Evolutionary conservation across 805 yeast species (phyloP).

Genomic region (Peterozyma toletana): DNA sequence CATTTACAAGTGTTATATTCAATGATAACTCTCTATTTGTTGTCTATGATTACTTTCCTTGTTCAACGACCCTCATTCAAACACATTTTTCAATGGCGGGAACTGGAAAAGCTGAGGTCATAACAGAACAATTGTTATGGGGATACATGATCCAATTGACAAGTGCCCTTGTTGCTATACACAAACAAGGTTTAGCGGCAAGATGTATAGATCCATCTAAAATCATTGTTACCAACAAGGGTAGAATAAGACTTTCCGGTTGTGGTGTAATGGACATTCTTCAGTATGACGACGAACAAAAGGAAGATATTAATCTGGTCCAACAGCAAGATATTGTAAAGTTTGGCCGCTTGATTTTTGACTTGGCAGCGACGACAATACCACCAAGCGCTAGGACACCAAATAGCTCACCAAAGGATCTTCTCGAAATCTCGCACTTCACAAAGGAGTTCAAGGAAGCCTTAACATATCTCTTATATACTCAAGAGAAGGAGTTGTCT

Average conservation of each 20-base stretch:
- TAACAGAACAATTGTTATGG: constrained; percentile 71
- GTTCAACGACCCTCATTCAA: constrained; percentile 63
- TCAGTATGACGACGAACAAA: constrained; percentile 16
- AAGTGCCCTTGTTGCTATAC: constrained; percentile 61
- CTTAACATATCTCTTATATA: constrained; percentile 24
- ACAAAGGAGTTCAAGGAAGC: constrained; percentile 39
- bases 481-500: constrained; percentile 15
- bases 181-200: constrained; percentile 55
- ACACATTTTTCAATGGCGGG: constrained; percentile 43
- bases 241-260: constrained; percentile 64
- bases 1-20: constrained; percentile 82
- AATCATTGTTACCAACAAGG: constrained; percentile 64
- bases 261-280: constrained; percentile 69
- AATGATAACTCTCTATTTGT: constrained; percentile 72
- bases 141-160: constrained; percentile 66
- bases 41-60: constrained; percentile 82
- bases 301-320: constrained; percentile 18
- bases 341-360: constrained; percentile 55
- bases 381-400: constrained; percentile 12
- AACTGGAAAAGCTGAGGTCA: constrained; percentile 33
- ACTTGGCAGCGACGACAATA: constrained; percentile 35
- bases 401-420: constrained; percentile 12
- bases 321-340: constrained; percentile 50
- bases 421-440: constrained; percentile 24
- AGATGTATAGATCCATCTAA: constrained; percentile 59